phyloP scores from a whole-genome alignment of 2,329 filamentous ascomycete species.

The Colletotrichum lindemuthianum region DNA sequence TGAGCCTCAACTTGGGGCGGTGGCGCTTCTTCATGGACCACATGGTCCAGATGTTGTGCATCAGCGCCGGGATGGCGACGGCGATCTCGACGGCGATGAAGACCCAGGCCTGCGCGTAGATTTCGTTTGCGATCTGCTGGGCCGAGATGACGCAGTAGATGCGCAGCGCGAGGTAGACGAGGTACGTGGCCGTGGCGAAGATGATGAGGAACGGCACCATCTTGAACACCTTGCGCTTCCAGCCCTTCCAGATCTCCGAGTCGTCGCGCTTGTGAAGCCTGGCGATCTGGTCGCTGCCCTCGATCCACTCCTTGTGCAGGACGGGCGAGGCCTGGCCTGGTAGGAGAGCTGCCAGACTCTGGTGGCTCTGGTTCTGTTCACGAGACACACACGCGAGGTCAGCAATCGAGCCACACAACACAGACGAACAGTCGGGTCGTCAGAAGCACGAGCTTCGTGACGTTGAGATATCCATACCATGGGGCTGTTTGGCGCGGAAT shows the following conservation, averaged over 20 bases:
- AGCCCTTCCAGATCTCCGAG: constrained; percentile 55
- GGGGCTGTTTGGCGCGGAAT: constrained; percentile 39
- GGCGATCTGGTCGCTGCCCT: constrained; percentile 47
- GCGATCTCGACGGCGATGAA: constrained; percentile 65
- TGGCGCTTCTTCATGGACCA: constrained; percentile 64
- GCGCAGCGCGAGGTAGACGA: constrained; percentile 60
- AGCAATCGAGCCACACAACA: not conserved
- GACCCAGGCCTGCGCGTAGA: constrained; percentile 64
- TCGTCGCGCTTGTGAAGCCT: constrained; percentile 55
- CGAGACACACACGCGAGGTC: not conserved
- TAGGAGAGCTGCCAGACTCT: constrained; percentile 53
- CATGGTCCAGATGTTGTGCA: constrained; percentile 69
- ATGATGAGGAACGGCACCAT: constrained; percentile 52
- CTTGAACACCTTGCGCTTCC: constrained; percentile 52
- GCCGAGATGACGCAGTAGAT: constrained; percentile 63
- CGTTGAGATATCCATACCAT: constrained; percentile 38
- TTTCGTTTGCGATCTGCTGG: constrained; percentile 51
- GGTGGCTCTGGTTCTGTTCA: constrained; percentile 53
- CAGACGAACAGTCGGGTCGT: too few relatives aligned
- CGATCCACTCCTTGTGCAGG: constrained; percentile 46
- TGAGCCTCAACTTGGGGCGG: constrained; percentile 63
- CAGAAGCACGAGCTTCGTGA: too few relatives aligned
- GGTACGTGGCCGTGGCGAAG: constrained; percentile 54
- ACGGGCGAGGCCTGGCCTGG: constrained; percentile 43
- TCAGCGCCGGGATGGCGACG: constrained; percentile 63